Base-by-base conservation (phyloP, 306 rosid species). In the Ormosia semicastrata region DNA sequence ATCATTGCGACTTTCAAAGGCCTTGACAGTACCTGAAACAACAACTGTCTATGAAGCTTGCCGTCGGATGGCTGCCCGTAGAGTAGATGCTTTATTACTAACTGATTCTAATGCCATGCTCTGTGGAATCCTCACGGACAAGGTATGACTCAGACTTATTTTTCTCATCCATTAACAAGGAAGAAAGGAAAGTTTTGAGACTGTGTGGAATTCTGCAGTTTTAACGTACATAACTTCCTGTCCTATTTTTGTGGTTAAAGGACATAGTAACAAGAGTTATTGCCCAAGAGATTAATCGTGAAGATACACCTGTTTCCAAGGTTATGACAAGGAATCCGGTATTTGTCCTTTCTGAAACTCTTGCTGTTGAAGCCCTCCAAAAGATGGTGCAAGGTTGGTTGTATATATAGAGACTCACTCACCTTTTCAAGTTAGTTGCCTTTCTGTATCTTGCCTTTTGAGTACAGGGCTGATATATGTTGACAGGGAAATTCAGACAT, bases 331-430 rank as follows among this genome's bases (percentile, higher is more conserved):
- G 86, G 82, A 94, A 94, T 86, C 99, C 98, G 0, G 59, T 82
- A 33, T 96, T 96, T 83, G 99, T 96, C 81, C 95, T 96, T 75
- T 91, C 98, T 39, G 97, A 96, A 84, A 94, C 97, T 81, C 95
- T 94, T 75, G 99, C 99, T 2, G 99, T 91, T 56, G 99, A 96
- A 91, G 99, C 99, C 69, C 98, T 96, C 69, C 99, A 96, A 66
- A 96, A 96, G 94, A 96, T 96, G 99, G 99, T 96, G 73, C 99
- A 91, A 84, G 99, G 99, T 96, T 85, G 75, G 91, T 85, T 50
- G 43, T 34, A 4, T 33, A 34, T 69, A 49, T 33, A 36, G 85
- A 74, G 76, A 72, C n/a, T 44, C 53, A 57, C 79, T 75, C 33
- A 13, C 24, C 66, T 66, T 87, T 78, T 81, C 80, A 30, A 39